phyloP scores from a whole-genome alignment of 2,329 filamentous ascomycete species.

The Botrytis medusae region DNA sequence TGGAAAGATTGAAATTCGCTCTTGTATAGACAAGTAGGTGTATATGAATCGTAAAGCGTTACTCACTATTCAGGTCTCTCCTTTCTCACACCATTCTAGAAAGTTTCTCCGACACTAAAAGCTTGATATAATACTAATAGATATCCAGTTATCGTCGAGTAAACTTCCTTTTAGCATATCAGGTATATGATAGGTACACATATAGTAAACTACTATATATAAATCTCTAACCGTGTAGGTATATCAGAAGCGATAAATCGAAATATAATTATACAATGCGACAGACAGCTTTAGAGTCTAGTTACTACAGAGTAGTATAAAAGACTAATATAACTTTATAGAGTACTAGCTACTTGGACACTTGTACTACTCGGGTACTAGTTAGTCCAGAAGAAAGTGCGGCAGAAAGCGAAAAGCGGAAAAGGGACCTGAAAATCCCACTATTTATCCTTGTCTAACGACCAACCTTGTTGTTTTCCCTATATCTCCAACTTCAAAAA shows the following conservation, averaged over 20 bases:
- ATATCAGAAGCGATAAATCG: not conserved
- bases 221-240: not conserved
- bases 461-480: slow-evolving; percentile 9
- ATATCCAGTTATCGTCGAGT: not conserved
- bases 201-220: not conserved
- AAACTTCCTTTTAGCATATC: not conserved
- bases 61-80: not conserved
- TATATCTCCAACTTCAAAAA: slow-evolving; percentile 21
- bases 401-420: not conserved
- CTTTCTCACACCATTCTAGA: not conserved
- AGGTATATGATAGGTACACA: not conserved
- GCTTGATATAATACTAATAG: not conserved
- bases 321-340: not conserved
- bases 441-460: slow-evolving; percentile 2
- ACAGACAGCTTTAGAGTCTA: not conserved
- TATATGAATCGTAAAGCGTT: not conserved
- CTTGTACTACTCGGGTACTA: not conserved
- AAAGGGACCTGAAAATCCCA: not conserved
- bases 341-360: not conserved
- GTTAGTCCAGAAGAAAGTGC: not conserved
- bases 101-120: not conserved
- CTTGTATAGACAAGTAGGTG: not conserved
- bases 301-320: not conserved
- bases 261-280: not conserved
- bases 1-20: not conserved